phyloP scores from a whole-genome alignment of 2,329 filamentous ascomycete species.

The Neoarthrinium moseri region DNA sequence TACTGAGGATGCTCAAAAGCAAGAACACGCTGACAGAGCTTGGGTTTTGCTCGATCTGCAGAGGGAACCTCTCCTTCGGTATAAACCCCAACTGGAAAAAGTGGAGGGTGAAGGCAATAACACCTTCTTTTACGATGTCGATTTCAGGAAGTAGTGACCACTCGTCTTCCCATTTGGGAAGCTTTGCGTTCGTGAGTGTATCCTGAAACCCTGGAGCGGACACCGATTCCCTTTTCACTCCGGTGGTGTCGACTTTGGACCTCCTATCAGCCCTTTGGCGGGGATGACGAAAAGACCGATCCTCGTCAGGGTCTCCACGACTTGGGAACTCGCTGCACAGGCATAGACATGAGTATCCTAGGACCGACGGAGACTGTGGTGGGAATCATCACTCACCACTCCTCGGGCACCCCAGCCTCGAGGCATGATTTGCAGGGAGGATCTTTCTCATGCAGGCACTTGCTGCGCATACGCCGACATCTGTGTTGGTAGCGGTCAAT shows the following conservation, averaged over 20 bases:
- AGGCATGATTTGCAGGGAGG: conserved; percentile 52
- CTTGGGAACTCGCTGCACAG: conserved; percentile 46
- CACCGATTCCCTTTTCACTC: conserved; percentile 25
- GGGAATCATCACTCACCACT: conserved; percentile 46
- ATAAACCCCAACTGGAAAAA: conserved; percentile 62
- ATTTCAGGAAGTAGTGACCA: conserved; percentile 52
- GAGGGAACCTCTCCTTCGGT: conserved; percentile 49
- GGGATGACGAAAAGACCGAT: conserved; percentile 56
- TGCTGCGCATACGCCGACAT: conserved; percentile 56
- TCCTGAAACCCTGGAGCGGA: conserved; percentile 20
- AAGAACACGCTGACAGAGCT: conserved; percentile 53
- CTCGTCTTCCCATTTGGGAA: conserved; percentile 36
- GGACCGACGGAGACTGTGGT: too few species aligned
- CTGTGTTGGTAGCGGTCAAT: conserved; percentile 25
- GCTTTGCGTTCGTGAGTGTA: conserved; percentile 27
- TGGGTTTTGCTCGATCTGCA: conserved; percentile 44
- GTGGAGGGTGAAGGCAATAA: conserved; percentile 51
- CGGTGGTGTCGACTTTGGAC: conserved; percentile 27
- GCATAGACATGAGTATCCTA: too few species aligned
- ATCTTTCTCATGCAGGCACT: conserved; percentile 50
- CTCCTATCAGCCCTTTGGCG: conserved; percentile 48
- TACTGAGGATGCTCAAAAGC: conserved; percentile 53
- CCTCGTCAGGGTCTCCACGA: conserved; percentile 52
- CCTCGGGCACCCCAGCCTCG: conserved; percentile 47
- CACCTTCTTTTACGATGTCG: conserved; percentile 48